Base-by-base conservation (phyloP, 768 basidiomycete species). In the Crepidotus variabilis region DNA sequence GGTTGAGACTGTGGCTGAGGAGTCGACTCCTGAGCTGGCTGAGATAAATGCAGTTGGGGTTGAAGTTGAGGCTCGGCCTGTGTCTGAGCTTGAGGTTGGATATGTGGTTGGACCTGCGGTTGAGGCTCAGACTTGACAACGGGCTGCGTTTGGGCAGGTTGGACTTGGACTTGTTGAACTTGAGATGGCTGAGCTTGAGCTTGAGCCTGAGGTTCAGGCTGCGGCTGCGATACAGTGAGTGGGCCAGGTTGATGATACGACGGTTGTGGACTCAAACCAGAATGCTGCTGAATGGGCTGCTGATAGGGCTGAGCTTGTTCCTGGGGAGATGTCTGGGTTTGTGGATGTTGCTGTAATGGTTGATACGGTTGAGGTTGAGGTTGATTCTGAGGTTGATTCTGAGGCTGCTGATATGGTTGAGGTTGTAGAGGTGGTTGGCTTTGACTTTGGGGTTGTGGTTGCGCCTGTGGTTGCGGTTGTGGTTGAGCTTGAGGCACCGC, bases 321-420 rank as follows among this genome's bases (percentile, higher is more conserved):
- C 52, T 72, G 73, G 16, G 57, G 52, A 32, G 54, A 55, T 6
- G 52, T 63, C 49, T 78, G 77, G 0, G 65, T 57, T 47, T 78
- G 61, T 3, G 50, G 43, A 20, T 57, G 72, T 9, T 64, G 61
- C 23, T 69, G 72, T 1, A 59, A 65, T 16, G 61, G 65, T 18
- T 51, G 63, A 21, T 68, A 67, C 11, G 57, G 34, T 28, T 60
- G 53, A 22, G 47, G 46, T 55, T 56, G 54, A 18, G 49, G 47
- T 35, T 55, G 56, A 24, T 51, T 54, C 52, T 55, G 56, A 14
- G 49, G 58, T 43, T 61, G 54, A 10, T 57, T 60, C 21, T 57
- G 55, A 20, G 56, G 60, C 21, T 61, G 61, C 10, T 43, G n/a
- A 16, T 59, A 53, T 16, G 21, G 18, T 20, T 50, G 54, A 11